Evolutionary conservation across 768 basidiomycete species (phyloP).

Genomic region (Artomyces pyxidatus): DNA sequence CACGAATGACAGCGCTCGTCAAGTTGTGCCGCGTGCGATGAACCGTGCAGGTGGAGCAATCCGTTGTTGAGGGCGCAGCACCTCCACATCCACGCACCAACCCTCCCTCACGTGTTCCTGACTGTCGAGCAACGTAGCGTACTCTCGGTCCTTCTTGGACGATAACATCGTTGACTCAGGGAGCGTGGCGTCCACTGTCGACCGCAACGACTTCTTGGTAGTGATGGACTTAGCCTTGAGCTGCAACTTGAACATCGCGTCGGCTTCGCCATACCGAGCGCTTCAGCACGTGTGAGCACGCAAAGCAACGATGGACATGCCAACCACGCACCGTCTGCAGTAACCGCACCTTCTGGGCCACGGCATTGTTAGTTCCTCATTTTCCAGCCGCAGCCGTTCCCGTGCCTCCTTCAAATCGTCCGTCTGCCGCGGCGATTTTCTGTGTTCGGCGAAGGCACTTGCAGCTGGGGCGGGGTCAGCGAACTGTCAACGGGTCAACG

Average conservation of each 20-base stretch:
- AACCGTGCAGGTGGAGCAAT: too few relatives aligned
- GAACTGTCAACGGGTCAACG: conserved; percentile 29
- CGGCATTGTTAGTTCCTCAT: conserved; percentile 85
- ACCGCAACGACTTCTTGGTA: conserved; percentile 68
- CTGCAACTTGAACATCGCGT: conserved; percentile 62
- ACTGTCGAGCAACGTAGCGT: conserved; percentile 68
- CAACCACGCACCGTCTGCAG: conserved; percentile 64
- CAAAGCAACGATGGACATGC: background rate
- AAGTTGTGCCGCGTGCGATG: too few relatives aligned
- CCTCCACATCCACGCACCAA: conserved; percentile 68
- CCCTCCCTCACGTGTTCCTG: conserved; percentile 63
- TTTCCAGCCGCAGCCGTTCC: conserved; percentile 75
- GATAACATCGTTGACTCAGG: conserved; percentile 69
- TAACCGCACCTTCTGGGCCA: conserved; percentile 78
- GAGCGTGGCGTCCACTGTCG: conserved; percentile 72
- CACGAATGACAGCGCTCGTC: too few relatives aligned
- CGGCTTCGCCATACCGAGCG: conserved; percentile 80
- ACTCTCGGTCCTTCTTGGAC: conserved; percentile 78
- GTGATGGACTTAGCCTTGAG: conserved; percentile 66
- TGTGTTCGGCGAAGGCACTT: conserved; percentile 22
- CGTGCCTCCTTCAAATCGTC: conserved; percentile 86
- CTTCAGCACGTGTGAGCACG: conserved; percentile 29
- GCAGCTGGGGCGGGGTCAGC: conserved; percentile 34
- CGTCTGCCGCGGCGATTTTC: conserved; percentile 55
- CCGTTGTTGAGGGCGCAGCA: too few relatives aligned